Percentiles rank a stretch among this genome's conserved stretches.
These are phyloP conservation scores for Petasospora fabianii DNA, from an alignment of 1,139 yeast genomes.

Conservation along the genomic window DNA sequence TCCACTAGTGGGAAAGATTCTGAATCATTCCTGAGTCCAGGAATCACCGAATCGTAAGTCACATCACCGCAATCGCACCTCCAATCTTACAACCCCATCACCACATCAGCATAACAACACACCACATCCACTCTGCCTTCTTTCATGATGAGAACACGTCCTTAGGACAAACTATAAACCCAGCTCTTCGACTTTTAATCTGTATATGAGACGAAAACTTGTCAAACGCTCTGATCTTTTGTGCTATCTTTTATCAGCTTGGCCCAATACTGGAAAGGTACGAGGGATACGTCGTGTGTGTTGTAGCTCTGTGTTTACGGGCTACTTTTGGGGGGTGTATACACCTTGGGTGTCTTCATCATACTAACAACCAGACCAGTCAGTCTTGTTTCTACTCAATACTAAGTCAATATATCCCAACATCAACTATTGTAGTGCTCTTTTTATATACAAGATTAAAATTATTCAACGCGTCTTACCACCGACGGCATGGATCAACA, in stretches of 20 bases:
- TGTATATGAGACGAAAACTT: constrained; percentile 36
- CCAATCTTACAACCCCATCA: too few species aligned
- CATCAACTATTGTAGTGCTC: neutral
- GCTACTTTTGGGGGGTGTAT: too few species aligned
- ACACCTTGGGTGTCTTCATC: too few species aligned
- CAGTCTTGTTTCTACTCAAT: neutral
- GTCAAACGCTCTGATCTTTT: constrained; percentile 40
- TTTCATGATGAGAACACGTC: constrained; percentile 24
- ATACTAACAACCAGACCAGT: constrained; percentile 1
- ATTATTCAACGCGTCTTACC: constrained; percentile 34
- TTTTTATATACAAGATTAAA: neutral
- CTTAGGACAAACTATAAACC: constrained; percentile 36
- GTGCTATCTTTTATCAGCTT: constrained; percentile 1
- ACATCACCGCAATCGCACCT: too few species aligned
- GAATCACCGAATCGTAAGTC: too few species aligned
- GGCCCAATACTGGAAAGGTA: too few species aligned
- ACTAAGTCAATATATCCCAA: neutral
- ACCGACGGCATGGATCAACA: constrained; percentile 53
- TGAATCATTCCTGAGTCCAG: too few species aligned
- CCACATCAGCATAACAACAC: too few species aligned
- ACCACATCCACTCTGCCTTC: too few species aligned
- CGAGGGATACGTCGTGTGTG: too few species aligned
- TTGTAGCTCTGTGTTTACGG: too few species aligned
- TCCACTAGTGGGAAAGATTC: too few species aligned
- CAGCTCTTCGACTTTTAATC: constrained; percentile 45